These are phyloP conservation scores for Strobilomyces confusus DNA, from an alignment of 768 basidiomycete genomes.

Conservation along the genomic window DNA sequence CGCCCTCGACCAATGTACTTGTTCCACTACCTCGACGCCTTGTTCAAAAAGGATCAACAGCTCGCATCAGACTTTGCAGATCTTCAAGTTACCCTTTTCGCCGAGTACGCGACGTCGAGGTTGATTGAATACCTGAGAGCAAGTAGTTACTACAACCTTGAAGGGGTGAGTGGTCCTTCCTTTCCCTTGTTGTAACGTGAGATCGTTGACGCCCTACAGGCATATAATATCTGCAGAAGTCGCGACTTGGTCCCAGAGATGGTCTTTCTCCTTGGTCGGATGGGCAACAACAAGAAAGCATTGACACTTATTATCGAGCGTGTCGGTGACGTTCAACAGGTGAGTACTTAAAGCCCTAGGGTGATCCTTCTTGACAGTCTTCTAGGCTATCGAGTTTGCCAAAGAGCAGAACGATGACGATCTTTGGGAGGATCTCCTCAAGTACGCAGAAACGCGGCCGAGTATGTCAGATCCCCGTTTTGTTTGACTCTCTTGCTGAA, in stretches of 20 bases:
- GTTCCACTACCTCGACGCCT: constrained; percentile 88
- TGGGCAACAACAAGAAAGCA: constrained; percentile 97
- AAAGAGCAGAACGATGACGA: constrained; percentile 97
- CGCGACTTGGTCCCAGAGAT: constrained; percentile 90
- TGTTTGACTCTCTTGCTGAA: neutral
- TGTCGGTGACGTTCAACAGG: constrained; percentile 86
- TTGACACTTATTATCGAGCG: constrained; percentile 93
- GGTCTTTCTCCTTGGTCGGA: constrained; percentile 94
- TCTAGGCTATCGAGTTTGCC: constrained; percentile 93
- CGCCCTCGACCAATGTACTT: constrained; percentile 72
- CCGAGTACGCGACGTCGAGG: constrained; percentile 73
- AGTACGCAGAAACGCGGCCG: constrained; percentile 92
- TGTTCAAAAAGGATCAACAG: constrained; percentile 83
- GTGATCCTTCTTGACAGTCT: neutral
- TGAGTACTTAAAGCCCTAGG: constrained; percentile 30
- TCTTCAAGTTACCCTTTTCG: constrained; percentile 85
- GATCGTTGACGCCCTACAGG: constrained; percentile 40
- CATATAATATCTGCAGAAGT: constrained; percentile 80
- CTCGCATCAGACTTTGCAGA: constrained; percentile 81
- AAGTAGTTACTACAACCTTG: constrained; percentile 88
- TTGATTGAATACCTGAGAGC: constrained; percentile 90
- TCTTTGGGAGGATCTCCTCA: constrained; percentile 94
- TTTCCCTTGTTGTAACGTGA: neutral
- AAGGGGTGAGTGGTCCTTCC: constrained; percentile 47
- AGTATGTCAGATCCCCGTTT: constrained; percentile 39